Percentiles rank a stretch among this genome's conserved stretches.
Evolutionary conservation across 2,329 filamentous ascomycete genomes (phyloP).

Genomic region (Orbilia blumenaviensis): DNA sequence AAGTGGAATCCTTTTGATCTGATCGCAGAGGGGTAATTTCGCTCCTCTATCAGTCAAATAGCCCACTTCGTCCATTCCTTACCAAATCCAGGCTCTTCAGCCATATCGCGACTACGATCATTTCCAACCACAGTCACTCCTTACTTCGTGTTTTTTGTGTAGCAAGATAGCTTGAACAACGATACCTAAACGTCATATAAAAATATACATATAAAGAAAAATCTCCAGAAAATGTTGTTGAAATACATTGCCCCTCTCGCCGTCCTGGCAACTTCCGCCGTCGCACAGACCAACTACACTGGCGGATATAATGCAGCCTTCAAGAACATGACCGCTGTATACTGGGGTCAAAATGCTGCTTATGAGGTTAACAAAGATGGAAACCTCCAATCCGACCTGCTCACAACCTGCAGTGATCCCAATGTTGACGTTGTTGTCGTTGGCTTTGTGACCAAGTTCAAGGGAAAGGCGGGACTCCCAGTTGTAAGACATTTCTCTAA

Average conservation of each 20-base stretch:
- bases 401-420: slow-evolving; percentile 37
- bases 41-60: slow-evolving; percentile 27
- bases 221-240: slow-evolving; percentile 34
- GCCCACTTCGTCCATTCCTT: slow-evolving; percentile 50
- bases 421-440: slow-evolving; percentile 40
- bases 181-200: not conserved
- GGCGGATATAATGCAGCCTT: not conserved
- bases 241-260: slow-evolving; percentile 25
- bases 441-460: slow-evolving; percentile 46
- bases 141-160: slow-evolving; percentile 23
- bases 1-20: slow-evolving; percentile 29
- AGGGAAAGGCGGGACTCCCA: slow-evolving; percentile 26
- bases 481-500: slow-evolving; percentile 23
- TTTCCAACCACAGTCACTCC: slow-evolving; percentile 40
- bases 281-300: not conserved
- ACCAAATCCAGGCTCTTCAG: not conserved
- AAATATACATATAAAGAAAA: slow-evolving; percentile 20
- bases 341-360: slow-evolving; percentile 47
- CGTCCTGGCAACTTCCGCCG: slow-evolving; percentile 19
- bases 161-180: not conserved
- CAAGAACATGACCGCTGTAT: slow-evolving; percentile 43
- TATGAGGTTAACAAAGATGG: not conserved
- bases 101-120: not conserved
- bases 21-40: slow-evolving; percentile 29
- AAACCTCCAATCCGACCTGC: slow-evolving; percentile 25